phyloP scores from a whole-genome alignment of 208 protist species.

The Leishmania martiniquensis region DNA sequence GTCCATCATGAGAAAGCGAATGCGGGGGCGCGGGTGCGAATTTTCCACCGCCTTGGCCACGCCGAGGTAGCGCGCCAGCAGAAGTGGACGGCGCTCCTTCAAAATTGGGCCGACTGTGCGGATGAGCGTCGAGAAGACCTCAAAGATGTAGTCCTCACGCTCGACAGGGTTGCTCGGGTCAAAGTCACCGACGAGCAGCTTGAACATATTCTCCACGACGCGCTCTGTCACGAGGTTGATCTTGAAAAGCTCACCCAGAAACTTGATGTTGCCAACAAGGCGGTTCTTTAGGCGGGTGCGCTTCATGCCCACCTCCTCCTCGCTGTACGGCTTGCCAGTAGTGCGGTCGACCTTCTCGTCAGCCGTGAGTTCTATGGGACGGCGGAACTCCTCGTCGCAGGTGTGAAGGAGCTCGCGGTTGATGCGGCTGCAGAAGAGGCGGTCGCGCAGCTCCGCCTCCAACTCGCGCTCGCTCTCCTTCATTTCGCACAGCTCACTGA shows the following conservation, averaged over 20 bases:
- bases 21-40: slow-evolving; percentile 65
- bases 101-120: slow-evolving; percentile 46
- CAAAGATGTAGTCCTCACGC: slow-evolving; percentile 77
- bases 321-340: slow-evolving; percentile 53
- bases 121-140: slow-evolving; percentile 75
- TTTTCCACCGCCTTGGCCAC: slow-evolving; percentile 63
- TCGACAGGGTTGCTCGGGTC: slow-evolving; percentile 43
- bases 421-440: slow-evolving; percentile 69
- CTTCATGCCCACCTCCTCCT: slow-evolving; percentile 79
- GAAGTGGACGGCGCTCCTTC: slow-evolving; percentile 34
- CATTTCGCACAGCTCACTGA: slow-evolving; percentile 67
- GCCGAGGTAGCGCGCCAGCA: slow-evolving; percentile 56
- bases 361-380: slow-evolving; percentile 64
- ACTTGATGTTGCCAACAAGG: slow-evolving; percentile 86
- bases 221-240: slow-evolving; percentile 60
- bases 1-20: slow-evolving; percentile 88
- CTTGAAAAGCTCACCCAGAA: slow-evolving; percentile 85
- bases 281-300: slow-evolving; percentile 69
- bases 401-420: slow-evolving; percentile 52
- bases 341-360: slow-evolving; percentile 78
- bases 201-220: slow-evolving; percentile 72
- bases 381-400: slow-evolving; percentile 76
- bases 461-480: slow-evolving; percentile 59
- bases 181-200: slow-evolving; percentile 64
- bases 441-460: slow-evolving; percentile 54